Conservation (phyloP, 176 grass and related monocot species). For the Phoenix dactylifera region DNA sequence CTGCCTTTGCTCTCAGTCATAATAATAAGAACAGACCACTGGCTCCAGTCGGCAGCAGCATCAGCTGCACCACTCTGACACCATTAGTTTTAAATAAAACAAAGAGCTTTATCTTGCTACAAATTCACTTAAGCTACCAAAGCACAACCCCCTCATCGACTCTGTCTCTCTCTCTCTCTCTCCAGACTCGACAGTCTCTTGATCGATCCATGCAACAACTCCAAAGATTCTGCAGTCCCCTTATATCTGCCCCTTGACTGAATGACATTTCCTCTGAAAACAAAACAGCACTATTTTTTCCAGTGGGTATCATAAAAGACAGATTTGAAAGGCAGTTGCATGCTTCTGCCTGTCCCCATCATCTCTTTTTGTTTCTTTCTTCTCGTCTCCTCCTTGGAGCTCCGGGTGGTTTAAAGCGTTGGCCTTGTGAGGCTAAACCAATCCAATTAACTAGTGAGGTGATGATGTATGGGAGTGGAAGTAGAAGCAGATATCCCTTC, state of each 20-base stretch:
- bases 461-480: neutral
- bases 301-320: conserved; percentile 7
- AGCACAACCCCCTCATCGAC: no score
- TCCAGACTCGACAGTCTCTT: neutral
- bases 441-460: neutral
- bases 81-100: conserved; percentile 9
- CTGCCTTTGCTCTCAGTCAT: conserved; percentile 3
- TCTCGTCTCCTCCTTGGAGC: neutral
- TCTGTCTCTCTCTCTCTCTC: no score
- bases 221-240: neutral
- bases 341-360: neutral
- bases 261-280: conserved; percentile 18
- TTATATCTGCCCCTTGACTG: conserved; percentile 8
- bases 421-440: no score
- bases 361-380: neutral
- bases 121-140: neutral
- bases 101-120: neutral
- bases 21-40: conserved; percentile 14
- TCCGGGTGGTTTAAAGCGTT: neutral
- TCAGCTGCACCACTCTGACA: conserved; percentile 3
- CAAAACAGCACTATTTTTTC: conserved; percentile 1
- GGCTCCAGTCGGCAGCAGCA: conserved; percentile 12
- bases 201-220: neutral
- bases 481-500: conserved; percentile 15
- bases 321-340: conserved; percentile 12